Evolutionary conservation across 306 rosid species (phyloP).

Genomic region (Mimosa pudica): DNA sequence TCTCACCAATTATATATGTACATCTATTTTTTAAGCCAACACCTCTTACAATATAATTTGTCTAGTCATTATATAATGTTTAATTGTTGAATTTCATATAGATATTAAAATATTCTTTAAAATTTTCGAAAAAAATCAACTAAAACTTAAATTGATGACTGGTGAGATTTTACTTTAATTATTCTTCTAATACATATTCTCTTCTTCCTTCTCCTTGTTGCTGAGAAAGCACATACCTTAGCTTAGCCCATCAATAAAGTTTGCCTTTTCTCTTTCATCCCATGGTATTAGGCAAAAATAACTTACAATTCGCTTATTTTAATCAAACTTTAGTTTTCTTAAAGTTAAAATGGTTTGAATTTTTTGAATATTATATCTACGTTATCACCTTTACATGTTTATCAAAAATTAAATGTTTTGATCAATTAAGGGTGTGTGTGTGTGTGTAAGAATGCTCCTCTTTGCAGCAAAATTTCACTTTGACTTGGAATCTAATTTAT

Average conservation of each 20-base stretch:
- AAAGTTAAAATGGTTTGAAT: not conserved
- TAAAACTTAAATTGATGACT: no score
- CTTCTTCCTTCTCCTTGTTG: constrained; percentile 1
- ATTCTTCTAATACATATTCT: no score
- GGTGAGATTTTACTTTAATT: no score
- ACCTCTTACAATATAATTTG: not conserved
- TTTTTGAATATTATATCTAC: no score
- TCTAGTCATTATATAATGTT: no score
- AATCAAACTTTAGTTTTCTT: not conserved
- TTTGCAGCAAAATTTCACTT: not conserved
- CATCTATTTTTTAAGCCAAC: not conserved
- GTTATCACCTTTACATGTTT: no score
- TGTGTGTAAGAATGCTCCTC: not conserved
- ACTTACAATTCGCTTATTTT: not conserved
- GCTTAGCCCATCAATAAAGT: not conserved
- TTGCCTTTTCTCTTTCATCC: not conserved
- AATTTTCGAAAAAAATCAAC: no score
- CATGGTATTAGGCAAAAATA: not conserved
- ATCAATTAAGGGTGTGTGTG: not conserved
- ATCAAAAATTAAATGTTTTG: not conserved
- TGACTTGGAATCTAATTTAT: not conserved
- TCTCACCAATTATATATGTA: not conserved
- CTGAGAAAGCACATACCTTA: constrained; percentile 32
- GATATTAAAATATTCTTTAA: no score
- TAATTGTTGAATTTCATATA: no score